Percentiles rank a stretch among this genome's conserved stretches.
Conservation (phyloP, 805 yeast species). For the Sugiyamaella smithiae region DNA sequence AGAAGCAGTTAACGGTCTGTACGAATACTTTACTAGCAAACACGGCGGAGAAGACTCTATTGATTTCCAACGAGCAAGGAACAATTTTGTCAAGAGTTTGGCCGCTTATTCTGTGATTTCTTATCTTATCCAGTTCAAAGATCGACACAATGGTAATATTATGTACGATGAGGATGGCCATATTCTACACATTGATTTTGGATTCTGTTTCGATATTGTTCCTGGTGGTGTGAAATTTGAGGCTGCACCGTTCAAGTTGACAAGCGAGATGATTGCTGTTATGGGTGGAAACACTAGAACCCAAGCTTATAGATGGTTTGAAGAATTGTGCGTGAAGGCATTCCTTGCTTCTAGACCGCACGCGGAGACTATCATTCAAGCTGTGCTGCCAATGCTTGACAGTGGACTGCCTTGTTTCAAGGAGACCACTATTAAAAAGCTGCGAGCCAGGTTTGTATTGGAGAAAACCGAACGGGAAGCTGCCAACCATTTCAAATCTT, state of each 20-base stretch:
- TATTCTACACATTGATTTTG: constrained; percentile 93
- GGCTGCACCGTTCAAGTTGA: constrained; percentile 95
- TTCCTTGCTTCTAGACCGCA: constrained; percentile 85
- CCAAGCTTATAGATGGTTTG: constrained; percentile 89
- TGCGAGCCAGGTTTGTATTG: constrained; percentile 77
- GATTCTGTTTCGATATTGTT: constrained; percentile 96
- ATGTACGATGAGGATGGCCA: constrained; percentile 97
- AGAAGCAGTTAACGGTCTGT: constrained; percentile 96
- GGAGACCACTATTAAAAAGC: constrained; percentile 69
- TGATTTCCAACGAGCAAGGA: constrained; percentile 87
- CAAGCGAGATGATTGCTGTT: constrained; percentile 93
- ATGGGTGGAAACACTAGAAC: constrained; percentile 89
- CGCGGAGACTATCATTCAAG: constrained; percentile 77
- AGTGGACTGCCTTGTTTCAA: constrained; percentile 97
- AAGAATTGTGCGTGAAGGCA: constrained; percentile 91
- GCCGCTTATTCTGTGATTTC: constrained; percentile 93
- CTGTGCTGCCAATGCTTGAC: constrained; percentile 89
- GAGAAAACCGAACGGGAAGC: constrained; percentile 82
- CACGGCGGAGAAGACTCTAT: constrained; percentile 92
- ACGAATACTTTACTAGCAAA: constrained; percentile 86
- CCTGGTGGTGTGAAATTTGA: constrained; percentile 99
- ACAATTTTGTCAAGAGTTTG: constrained; percentile 86
- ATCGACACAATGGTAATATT: constrained; percentile 95
- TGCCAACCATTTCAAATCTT: constrained; percentile 66
- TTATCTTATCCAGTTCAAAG: constrained; percentile 87